Percentiles rank a stretch among this genome's conserved stretches.
These are phyloP conservation scores for Passiflora organensis DNA, from an alignment of 345 rosid genomes.

Conservation along the genomic window DNA sequence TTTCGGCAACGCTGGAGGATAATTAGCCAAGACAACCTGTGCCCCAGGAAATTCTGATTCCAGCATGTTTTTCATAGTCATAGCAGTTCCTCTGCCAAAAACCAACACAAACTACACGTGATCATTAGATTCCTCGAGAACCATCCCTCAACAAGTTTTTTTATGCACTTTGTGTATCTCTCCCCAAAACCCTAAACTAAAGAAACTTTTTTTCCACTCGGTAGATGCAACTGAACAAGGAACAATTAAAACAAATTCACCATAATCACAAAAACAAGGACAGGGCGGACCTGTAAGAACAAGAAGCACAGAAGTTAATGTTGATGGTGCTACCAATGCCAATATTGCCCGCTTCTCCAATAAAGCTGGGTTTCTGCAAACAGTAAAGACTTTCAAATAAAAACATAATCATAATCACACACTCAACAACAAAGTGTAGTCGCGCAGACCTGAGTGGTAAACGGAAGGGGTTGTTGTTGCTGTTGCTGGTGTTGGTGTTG, in stretches of 20 bases:
- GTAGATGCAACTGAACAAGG: no score
- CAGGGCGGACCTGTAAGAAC: constrained; percentile 25
- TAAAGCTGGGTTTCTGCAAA: constrained; percentile 22
- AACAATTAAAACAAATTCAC: no score
- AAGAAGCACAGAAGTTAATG: constrained; percentile 32
- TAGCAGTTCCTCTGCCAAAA: constrained; percentile 25
- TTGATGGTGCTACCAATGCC: constrained; percentile 27
- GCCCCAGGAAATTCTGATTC: constrained; percentile 27
- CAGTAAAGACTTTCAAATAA: neutral
- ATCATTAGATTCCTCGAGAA: no score
- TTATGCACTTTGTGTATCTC: no score
- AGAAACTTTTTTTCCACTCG: no score
- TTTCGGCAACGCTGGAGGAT: constrained; percentile 26
- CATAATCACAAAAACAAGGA: no score
- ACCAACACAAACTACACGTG: neutral
- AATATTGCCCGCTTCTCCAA: constrained; percentile 2
- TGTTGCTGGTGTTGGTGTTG: neutral
- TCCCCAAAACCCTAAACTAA: no score
- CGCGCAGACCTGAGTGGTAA: constrained; percentile 15
- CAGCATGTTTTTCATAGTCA: constrained; percentile 30
- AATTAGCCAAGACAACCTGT: constrained; percentile 20
- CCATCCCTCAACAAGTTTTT: no score
- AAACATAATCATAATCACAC: neutral
- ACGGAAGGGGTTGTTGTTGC: constrained; percentile 10
- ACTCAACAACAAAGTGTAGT: no score